Percentiles rank a stretch among this genome's conserved stretches.
Conservation (phyloP, 2,329 filamentous ascomycete species). For the Monosporascus sp. region DNA sequence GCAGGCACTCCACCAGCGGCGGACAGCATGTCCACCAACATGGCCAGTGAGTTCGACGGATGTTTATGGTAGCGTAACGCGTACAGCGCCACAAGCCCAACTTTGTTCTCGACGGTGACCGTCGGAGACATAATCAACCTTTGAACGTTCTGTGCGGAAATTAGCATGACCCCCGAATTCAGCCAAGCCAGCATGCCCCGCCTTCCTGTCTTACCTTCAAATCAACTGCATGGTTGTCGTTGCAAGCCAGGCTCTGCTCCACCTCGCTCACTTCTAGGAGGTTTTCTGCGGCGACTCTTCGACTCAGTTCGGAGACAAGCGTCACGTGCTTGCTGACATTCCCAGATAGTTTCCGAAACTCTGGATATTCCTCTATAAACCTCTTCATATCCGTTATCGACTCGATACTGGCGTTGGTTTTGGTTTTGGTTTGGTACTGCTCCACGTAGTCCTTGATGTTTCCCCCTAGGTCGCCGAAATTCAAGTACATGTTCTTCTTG, state of each 20-base stretch:
- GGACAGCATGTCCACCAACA: conserved; percentile 80
- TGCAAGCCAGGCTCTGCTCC: conserved; percentile 94
- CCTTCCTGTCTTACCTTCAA: conserved; percentile 59
- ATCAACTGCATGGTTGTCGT: conserved; percentile 88
- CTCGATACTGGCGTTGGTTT: conserved; percentile 92
- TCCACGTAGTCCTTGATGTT: conserved; percentile 99
- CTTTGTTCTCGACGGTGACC: conserved; percentile 76
- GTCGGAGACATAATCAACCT: conserved; percentile 74
- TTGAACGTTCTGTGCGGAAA: conserved; percentile 64
- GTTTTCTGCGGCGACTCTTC: conserved; percentile 78
- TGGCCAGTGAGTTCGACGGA: conserved; percentile 74
- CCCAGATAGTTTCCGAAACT: conserved; percentile 93
- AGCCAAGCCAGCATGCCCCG: background rate
- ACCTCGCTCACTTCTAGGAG: conserved; percentile 95
- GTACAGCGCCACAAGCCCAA: conserved; percentile 89
- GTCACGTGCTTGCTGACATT: conserved; percentile 99
- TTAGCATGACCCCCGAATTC: conserved; percentile 15
- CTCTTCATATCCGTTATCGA: conserved; percentile 98
- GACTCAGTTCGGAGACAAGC: conserved; percentile 86
- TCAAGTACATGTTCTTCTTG: conserved; percentile 98
- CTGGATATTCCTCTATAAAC: conserved; percentile 97
- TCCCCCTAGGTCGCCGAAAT: conserved; percentile 90
- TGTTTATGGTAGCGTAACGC: conserved; percentile 87
- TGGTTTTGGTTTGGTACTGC: conserved; percentile 96
- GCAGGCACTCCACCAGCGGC: conserved; percentile 78